Evolutionary conservation across 148 eudicot species (phyloP), one percentile per base, ranked within the genome.

Genomic region (Camellia granthamiana): DNA sequence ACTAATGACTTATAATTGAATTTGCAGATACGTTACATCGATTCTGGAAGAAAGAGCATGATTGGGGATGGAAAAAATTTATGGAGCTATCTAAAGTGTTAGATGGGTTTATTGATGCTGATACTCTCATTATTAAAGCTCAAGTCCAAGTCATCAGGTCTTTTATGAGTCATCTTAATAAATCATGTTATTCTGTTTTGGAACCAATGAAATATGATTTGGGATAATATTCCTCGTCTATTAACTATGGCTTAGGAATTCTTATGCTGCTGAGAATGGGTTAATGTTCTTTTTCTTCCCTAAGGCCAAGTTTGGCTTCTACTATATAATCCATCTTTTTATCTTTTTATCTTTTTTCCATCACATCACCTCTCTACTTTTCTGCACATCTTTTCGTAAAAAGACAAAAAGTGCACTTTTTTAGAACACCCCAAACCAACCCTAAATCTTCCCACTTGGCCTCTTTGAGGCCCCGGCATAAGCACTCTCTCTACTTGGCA

Each of bases 1-100:
- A 30, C 38, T 66, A 14, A 70, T 72, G 38, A 8, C 59, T 67
- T 70, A 54, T 58, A 74, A 66, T 11, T 73, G 56, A 52, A 62
- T 42, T 73, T 55, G 72, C 88, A 94, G 98, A 92, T 85, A 92
- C 98, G 54, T 82, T 94, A 67, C 98, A 95, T 75, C 94, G 96
- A 41, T 93, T 95, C 78, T 89, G 96, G 94, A 95, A 93, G 88
- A 94, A 94, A 79, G 98, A 94, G 91, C 97, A 94, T 86, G 98
- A 94, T 52, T 94, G 98, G 98, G 98, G 97, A n/a, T 94, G 98
- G 98, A 92, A 94, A 88, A 94, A 94, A 71, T 94, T 94, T 77
- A 94, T 94, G 97, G 98, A 94, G 84, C 75, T 91, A 67, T 86
- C 97, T 14, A 94, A 94, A 89, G 92, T 92, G 69, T 87, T 90